phyloP scores from a whole-genome alignment of 768 basidiomycete genomes.

The Collybia sp. region DNA sequence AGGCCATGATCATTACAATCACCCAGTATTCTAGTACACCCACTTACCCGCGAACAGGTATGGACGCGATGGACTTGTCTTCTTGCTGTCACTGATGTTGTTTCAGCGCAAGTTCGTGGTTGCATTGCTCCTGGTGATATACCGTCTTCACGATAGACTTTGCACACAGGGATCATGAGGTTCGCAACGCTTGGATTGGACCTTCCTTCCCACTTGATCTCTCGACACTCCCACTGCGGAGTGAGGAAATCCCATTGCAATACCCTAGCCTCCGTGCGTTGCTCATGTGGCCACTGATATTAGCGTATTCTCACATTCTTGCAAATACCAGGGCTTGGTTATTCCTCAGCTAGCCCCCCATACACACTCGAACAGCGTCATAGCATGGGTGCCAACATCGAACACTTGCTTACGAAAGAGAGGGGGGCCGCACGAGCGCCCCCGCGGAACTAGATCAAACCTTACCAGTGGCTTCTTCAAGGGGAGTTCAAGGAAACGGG shows the following conservation, averaged over 20 bases:
- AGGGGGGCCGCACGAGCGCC: slow-evolving; percentile 70
- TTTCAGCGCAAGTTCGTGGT: slow-evolving; percentile 44
- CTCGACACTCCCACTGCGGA: slow-evolving; percentile 43
- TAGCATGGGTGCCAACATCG: slow-evolving; percentile 56
- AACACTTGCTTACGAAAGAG: slow-evolving; percentile 52
- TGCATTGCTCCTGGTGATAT: background rate
- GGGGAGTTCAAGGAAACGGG: no score
- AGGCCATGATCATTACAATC: background rate
- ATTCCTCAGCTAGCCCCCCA: slow-evolving; percentile 47
- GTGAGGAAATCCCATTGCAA: slow-evolving; percentile 56
- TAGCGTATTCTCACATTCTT: background rate
- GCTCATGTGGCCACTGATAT: background rate
- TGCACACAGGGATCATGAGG: slow-evolving; percentile 57
- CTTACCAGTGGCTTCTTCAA: no score
- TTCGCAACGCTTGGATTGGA: slow-evolving; percentile 72
- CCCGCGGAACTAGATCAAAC: slow-evolving; percentile 13
- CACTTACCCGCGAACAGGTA: slow-evolving; percentile 68
- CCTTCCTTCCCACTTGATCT: slow-evolving; percentile 66
- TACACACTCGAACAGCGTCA: slow-evolving; percentile 58
- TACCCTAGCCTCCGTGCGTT: slow-evolving; percentile 62
- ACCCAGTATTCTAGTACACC: slow-evolving; percentile 68
- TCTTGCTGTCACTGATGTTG: slow-evolving; percentile 2
- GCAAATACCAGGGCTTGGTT: slow-evolving; percentile 52
- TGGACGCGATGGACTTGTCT: slow-evolving; percentile 13
- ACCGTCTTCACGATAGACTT: background rate